A percentile compares a stretch with the other conserved stretches of the same genome.
Conservation (phyloP, 2,329 filamentous ascomycete species). For the Westerdykella aurantiaca region DNA sequence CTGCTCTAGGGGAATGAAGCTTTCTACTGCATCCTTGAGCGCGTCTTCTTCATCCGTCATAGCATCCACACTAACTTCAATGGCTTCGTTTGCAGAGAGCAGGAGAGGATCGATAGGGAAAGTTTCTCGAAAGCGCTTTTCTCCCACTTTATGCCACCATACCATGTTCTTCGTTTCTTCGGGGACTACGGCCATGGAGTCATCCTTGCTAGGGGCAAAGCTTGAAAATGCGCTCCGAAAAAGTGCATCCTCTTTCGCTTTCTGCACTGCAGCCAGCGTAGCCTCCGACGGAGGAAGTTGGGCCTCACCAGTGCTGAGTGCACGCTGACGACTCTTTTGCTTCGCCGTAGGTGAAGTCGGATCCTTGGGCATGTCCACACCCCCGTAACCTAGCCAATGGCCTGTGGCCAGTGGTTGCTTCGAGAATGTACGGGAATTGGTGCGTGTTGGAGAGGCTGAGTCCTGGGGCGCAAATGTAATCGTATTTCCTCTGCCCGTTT, state of each 20-base stretch:
- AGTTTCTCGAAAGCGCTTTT: conserved; percentile 59
- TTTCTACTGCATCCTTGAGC: conserved; percentile 37
- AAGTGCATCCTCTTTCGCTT: conserved; percentile 65
- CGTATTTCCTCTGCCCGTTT: conserved; percentile 53
- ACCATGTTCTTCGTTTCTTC: conserved; percentile 61
- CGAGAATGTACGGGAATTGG: conserved; percentile 53
- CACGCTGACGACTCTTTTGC: conserved; percentile 66
- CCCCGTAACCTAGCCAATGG: conserved; percentile 57
- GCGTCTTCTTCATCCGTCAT: conserved; percentile 28
- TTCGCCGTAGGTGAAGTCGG: conserved; percentile 56
- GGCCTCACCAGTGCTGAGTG: conserved; percentile 59
- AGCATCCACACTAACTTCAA: conserved; percentile 34
- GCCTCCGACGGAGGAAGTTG: conserved; percentile 47
- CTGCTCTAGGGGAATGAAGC: conserved; percentile 28
- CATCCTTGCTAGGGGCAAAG: conserved; percentile 71
- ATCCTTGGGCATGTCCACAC: conserved; percentile 39
- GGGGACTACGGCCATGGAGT: conserved; percentile 64
- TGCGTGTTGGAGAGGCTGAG: conserved; percentile 42
- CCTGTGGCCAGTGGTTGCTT: conserved; percentile 61
- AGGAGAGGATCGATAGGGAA: conserved; percentile 51
- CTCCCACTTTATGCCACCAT: conserved; percentile 71
- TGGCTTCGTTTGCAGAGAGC: conserved; percentile 32
- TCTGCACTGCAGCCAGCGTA: conserved; percentile 40
- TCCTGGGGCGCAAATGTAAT: conserved; percentile 50
- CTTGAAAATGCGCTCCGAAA: conserved; percentile 74